A percentile compares a stretch with the other conserved stretches of the same genome.
These are phyloP conservation scores for Daldinia caldariorum DNA, from an alignment of 495 filamentous ascomycete species.

Conservation along the genomic window DNA sequence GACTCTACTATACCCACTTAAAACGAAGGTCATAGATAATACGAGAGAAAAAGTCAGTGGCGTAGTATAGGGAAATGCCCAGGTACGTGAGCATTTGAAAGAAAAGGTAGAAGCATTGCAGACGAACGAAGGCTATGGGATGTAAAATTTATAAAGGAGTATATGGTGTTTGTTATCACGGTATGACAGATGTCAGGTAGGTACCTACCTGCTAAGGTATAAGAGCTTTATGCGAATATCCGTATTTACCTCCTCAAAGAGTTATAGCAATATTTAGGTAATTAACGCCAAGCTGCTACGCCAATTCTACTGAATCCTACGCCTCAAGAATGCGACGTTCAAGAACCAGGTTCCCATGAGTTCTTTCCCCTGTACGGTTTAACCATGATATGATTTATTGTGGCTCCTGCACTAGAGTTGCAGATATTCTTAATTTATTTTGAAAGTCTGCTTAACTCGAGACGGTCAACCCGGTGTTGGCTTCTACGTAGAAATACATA, in stretches of 20 bases:
- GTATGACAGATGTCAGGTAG: too few species aligned
- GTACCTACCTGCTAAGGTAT: too few species aligned
- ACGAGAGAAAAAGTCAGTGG: too few species aligned
- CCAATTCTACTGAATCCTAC: slow-evolving; percentile 3
- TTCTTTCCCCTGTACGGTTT: background rate
- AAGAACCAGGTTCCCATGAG: background rate
- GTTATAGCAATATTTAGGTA: background rate
- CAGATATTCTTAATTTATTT: background rate
- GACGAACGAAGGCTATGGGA: too few species aligned
- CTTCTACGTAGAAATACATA: background rate
- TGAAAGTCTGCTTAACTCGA: background rate
- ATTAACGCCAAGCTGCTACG: background rate
- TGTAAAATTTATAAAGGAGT: too few species aligned
- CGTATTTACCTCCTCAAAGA: background rate
- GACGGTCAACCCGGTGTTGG: background rate
- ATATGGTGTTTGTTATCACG: too few species aligned
- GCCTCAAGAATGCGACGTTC: background rate
- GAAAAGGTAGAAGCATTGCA: too few species aligned
- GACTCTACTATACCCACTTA: too few species aligned
- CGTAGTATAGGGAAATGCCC: too few species aligned
- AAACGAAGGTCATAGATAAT: too few species aligned
- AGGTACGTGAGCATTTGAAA: too few species aligned
- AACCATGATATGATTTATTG: background rate
- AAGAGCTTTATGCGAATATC: background rate
- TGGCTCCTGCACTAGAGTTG: background rate